These are phyloP conservation scores for Serpula lacrymans DNA, from an alignment of 768 basidiomycete species.

Conservation along the genomic window DNA sequence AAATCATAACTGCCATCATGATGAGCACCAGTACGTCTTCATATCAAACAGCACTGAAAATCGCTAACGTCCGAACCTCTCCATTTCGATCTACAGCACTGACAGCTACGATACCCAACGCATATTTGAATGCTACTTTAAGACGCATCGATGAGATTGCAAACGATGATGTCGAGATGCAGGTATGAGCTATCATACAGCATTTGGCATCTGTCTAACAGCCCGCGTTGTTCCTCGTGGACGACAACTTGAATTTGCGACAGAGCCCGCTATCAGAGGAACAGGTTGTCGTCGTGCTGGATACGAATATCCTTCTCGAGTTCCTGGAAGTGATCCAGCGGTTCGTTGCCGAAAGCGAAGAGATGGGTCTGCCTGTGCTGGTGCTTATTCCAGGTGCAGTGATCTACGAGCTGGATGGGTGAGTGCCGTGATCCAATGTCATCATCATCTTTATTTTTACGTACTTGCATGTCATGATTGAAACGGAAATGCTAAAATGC, in stretches of 20 bases:
- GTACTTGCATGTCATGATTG: constrained; percentile 1
- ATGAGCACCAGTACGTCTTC: too few relatives aligned
- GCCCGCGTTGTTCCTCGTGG: too few relatives aligned
- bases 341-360: constrained; percentile 63
- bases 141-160: constrained; percentile 51
- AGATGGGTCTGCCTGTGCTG: constrained; percentile 43
- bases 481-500: constrained; percentile 1
- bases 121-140: constrained; percentile 37
- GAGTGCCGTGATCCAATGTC: too few relatives aligned
- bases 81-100: too few relatives aligned
- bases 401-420: constrained; percentile 77
- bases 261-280: constrained; percentile 43
- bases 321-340: constrained; percentile 60
- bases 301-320: constrained; percentile 77
- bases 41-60: too few relatives aligned
- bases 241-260: not conserved
- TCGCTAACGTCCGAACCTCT: too few relatives aligned
- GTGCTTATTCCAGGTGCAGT: constrained; percentile 74
- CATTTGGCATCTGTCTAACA: too few relatives aligned
- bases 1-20: too few relatives aligned
- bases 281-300: constrained; percentile 56
- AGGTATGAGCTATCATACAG: constrained; percentile 42
- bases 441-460: too few relatives aligned
- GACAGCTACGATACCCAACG: not conserved
- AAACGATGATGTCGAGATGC: constrained; percentile 73